These are phyloP conservation scores for Immersiporthe knoxdaviesiana DNA, from an alignment of 2,329 filamentous ascomycete species.

Conservation along the genomic window DNA sequence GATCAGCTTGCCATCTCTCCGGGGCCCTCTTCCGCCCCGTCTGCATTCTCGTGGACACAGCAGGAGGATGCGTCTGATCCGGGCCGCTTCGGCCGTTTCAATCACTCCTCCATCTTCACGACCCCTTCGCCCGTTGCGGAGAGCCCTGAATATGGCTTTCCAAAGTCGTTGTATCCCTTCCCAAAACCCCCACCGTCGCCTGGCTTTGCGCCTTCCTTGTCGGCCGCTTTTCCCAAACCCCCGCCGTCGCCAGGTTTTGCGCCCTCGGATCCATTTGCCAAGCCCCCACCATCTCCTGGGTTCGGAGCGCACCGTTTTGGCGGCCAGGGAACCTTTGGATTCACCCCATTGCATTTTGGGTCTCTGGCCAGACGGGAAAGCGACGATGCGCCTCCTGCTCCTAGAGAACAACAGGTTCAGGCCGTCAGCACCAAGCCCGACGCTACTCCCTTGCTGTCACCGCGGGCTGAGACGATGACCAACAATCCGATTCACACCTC, in stretches of 20 bases:
- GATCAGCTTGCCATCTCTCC: slow-evolving; percentile 56
- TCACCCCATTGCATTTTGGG: slow-evolving; percentile 34
- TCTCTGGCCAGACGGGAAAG: slow-evolving; percentile 12
- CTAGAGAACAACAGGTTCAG: slow-evolving; percentile 42
- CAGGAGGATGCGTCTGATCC: slow-evolving; percentile 49
- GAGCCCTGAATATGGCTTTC: slow-evolving; percentile 35
- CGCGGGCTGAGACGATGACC: slow-evolving; percentile 73
- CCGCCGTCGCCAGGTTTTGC: slow-evolving; percentile 36
- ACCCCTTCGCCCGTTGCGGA: slow-evolving; percentile 44
- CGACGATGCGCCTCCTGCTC: slow-evolving; percentile 7
- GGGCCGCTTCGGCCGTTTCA: slow-evolving; percentile 46
- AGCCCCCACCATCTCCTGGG: slow-evolving; percentile 51
- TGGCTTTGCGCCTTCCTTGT: slow-evolving; percentile 31
- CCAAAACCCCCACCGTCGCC: slow-evolving; percentile 36
- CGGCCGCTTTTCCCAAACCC: slow-evolving; percentile 29
- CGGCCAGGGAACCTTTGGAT: slow-evolving; percentile 43
- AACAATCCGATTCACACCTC: slow-evolving; percentile 64
- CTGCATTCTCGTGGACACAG: slow-evolving; percentile 62
- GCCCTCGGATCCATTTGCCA: slow-evolving; percentile 32
- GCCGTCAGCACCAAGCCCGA: slow-evolving; percentile 43
- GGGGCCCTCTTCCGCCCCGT: slow-evolving; percentile 69
- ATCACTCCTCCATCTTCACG: slow-evolving; percentile 39
- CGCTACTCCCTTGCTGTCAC: slow-evolving; percentile 68
- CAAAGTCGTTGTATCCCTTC: slow-evolving; percentile 30
- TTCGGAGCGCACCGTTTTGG: slow-evolving; percentile 47